A percentile compares a stretch with the other conserved stretches of the same genome.
phyloP scores from a whole-genome alignment of 2,329 filamentous ascomycete species.

The Chaetomiaceae sp. region DNA sequence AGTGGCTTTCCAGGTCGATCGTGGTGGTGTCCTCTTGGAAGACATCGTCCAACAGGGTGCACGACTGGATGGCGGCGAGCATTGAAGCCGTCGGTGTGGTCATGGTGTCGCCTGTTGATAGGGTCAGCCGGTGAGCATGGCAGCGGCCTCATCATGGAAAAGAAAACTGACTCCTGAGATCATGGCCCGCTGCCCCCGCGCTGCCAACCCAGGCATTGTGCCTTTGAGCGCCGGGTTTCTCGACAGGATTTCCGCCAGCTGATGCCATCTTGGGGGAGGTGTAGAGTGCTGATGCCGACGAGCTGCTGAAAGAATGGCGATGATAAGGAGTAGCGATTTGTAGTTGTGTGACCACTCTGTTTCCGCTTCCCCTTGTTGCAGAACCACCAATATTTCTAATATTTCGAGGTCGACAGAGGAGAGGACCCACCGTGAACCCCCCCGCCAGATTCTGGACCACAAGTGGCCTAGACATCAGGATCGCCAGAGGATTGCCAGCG shows the following conservation, averaged over 20 bases:
- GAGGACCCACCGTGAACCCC: too few relatives aligned
- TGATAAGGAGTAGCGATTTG: too few relatives aligned
- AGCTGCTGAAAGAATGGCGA: neutral
- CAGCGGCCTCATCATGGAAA: neutral
- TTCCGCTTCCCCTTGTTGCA: too few relatives aligned
- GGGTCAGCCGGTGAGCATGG: conserved; percentile 1
- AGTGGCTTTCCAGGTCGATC: conserved; percentile 65
- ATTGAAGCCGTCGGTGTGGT: conserved; percentile 77
- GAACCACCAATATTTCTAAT: too few relatives aligned
- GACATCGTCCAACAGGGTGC: conserved; percentile 78
- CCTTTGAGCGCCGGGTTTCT: neutral
- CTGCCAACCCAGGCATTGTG: conserved; percentile 31
- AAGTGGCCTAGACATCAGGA: too few relatives aligned
- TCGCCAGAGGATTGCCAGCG: too few relatives aligned
- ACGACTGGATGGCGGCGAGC: conserved; percentile 71
- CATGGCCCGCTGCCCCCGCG: conserved; percentile 30
- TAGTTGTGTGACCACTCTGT: too few relatives aligned
- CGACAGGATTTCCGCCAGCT: neutral
- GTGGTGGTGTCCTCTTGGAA: conserved; percentile 77
- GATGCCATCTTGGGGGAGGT: conserved; percentile 12
- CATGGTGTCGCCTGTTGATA: conserved; percentile 45
- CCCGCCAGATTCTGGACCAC: too few relatives aligned
- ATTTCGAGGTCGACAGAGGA: too few relatives aligned
- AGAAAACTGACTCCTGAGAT: conserved; percentile 30
- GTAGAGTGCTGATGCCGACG: neutral